Conservation (phyloP, 2,329 filamentous ascomycete species). For the Penicillium freii region DNA sequence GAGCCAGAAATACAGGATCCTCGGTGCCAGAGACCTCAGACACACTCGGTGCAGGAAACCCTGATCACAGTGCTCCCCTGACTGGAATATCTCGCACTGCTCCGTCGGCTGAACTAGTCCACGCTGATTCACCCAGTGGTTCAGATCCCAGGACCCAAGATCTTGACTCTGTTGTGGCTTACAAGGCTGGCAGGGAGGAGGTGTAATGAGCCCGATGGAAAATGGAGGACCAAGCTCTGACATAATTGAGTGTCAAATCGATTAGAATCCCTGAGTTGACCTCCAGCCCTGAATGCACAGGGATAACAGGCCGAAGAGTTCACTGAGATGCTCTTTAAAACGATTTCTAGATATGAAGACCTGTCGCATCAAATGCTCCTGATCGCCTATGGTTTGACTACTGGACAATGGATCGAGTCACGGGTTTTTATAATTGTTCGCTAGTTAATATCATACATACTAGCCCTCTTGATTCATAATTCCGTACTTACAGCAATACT, state of each 20-base stretch:
- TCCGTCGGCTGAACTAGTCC: too few species aligned
- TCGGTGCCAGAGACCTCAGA: neutral
- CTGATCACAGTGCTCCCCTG: neutral
- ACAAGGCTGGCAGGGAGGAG: neutral
- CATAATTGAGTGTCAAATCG: too few species aligned
- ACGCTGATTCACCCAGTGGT: neutral
- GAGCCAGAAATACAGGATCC: neutral
- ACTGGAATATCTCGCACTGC: neutral
- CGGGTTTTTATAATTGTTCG: neutral
- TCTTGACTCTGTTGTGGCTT: neutral
- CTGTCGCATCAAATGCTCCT: conserved; percentile 9
- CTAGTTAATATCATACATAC: neutral
- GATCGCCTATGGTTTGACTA: conserved; percentile 12
- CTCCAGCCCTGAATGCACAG: too few species aligned
- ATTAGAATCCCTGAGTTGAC: too few species aligned
- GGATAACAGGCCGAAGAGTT: too few species aligned
- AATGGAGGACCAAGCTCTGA: too few species aligned
- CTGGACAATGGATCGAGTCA: neutral
- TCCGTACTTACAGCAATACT: too few species aligned
- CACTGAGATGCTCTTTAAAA: conserved; percentile 11
- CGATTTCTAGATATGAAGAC: conserved; percentile 10
- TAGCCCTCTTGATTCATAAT: neutral
- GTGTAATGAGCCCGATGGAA: too few species aligned
- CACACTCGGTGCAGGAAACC: neutral
- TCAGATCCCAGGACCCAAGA: neutral